Conservation (phyloP, 2,329 filamentous ascomycete genomes). For the Acrodontium crateriforme region DNA sequence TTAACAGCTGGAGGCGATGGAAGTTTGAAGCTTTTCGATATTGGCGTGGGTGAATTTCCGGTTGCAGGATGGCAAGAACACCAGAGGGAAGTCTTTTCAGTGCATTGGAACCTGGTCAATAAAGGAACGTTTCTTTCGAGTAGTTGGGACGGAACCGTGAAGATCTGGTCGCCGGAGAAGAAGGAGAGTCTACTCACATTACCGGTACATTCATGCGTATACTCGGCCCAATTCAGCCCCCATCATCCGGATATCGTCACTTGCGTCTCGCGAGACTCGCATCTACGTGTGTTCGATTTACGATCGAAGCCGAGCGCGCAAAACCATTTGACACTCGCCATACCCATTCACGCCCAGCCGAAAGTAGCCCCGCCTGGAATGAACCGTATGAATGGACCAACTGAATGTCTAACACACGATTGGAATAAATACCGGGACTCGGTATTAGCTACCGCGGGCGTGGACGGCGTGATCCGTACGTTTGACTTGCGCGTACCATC, state of each 20-base stretch:
- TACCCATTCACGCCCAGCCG: constrained; percentile 65
- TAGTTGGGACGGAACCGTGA: constrained; percentile 93
- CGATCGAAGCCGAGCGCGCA: constrained; percentile 72
- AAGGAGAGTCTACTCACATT: constrained; percentile 61
- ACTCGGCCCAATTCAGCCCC: constrained; percentile 81
- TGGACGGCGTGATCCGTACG: constrained; percentile 73
- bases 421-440: constrained; percentile 96
- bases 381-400: constrained; percentile 40
- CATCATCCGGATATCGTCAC: constrained; percentile 76
- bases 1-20: constrained; percentile 84
- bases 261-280: constrained; percentile 76
- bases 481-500: constrained; percentile 77
- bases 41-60: constrained; percentile 67
- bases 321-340: constrained; percentile 71
- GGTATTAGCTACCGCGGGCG: constrained; percentile 74
- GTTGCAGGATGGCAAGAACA: constrained; percentile 90
- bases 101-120: constrained; percentile 79
- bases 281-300: constrained; percentile 82
- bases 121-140: constrained; percentile 85
- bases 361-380: constrained; percentile 34
- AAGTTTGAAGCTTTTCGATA: constrained; percentile 86
- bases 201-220: constrained; percentile 85
- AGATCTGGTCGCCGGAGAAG: constrained; percentile 76
- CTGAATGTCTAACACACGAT: constrained; percentile 84
- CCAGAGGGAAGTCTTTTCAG: constrained; percentile 80